Base-by-base conservation (phyloP, 1,139 yeast species). In the Suhomyces anneliseae region DNA sequence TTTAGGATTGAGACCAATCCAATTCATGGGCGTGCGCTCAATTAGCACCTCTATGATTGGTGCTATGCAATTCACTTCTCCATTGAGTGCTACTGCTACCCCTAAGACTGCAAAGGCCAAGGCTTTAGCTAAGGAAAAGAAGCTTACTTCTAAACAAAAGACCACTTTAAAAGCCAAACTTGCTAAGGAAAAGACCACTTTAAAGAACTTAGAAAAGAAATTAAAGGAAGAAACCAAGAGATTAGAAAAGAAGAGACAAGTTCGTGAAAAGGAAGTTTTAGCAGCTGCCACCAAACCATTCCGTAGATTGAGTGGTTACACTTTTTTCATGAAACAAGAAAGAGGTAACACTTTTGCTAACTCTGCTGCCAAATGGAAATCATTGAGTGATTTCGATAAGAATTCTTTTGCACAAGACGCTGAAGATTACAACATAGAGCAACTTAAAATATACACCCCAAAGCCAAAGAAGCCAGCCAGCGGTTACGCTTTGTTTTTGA, bases 401-500 rank as follows among this genome's bases (percentile, higher is more conserved):
- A 65, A 55, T 10, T 45, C 42, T 6, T 71, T 47, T 50, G 47
- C 55, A 27, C 53, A 46, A 6, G 58, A 62, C 44, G 72, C 72
- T 15, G 63, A 61, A 15, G 62, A 56, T 33, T 56, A 55, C 53
- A 71, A 73, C 52, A 66, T 58, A 7, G 63, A 63, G 44, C 58
- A 57, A 43, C 50, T 54, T 40, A 48, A 61, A 40, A 51, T 60
- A 10, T 72, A 56, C 54, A 58, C 64, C 3, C 72, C 75, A 7
- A 68, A 66, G 51, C 79, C 78, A 40, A 66, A 64, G 48, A 55
- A 60, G 10, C 73, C 76, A 3, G 58, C 65, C 6, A 51, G 51
- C 38, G 64, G 65, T 7, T 73, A 65, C 55, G 69, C 74, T 32
- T 54, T 57, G 31, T 74, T 54, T 47, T 60, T 72, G 36, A 60